These are phyloP conservation scores for Neobulgaria alba DNA, from an alignment of 2,329 filamentous ascomycete species.

Conservation along the genomic window DNA sequence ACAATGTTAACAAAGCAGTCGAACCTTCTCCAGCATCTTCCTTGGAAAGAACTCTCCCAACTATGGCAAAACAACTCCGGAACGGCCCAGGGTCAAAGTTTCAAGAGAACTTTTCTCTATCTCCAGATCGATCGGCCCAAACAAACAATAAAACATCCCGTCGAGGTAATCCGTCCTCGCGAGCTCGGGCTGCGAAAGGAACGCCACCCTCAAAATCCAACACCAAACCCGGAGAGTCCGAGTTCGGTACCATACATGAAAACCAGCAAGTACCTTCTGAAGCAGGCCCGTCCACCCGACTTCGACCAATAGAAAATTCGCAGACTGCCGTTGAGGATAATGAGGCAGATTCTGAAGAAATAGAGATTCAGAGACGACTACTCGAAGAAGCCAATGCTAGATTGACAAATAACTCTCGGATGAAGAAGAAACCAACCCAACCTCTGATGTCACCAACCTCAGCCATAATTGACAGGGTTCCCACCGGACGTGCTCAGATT, in stretches of 20 bases:
- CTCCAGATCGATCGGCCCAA: slow-evolving; percentile 1
- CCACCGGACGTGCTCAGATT: slow-evolving; percentile 2
- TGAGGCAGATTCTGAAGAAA: slow-evolving; percentile 4
- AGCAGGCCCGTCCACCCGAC: slow-evolving; percentile 12
- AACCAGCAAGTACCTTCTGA: slow-evolving; percentile 3
- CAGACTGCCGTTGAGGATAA: neutral
- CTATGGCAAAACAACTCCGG: slow-evolving; percentile 5
- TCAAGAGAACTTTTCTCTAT: slow-evolving; percentile 20
- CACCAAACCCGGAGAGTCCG: slow-evolving; percentile 1
- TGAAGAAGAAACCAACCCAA: neutral
- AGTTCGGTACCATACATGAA: neutral
- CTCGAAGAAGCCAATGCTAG: slow-evolving; percentile 12
- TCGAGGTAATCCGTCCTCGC: no score
- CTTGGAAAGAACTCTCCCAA: slow-evolving; percentile 5
- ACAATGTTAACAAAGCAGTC: slow-evolving; percentile 5
- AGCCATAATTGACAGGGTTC: neutral
- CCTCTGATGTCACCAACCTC: neutral
- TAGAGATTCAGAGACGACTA: slow-evolving; percentile 15
- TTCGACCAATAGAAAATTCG: slow-evolving; percentile 10
- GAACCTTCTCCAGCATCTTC: slow-evolving; percentile 8
- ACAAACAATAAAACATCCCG: neutral
- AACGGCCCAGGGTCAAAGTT: slow-evolving; percentile 9
- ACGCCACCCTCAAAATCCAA: slow-evolving; percentile 2
- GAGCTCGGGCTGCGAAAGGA: no score
- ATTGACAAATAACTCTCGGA: slow-evolving; percentile 1